Base-by-base conservation (phyloP, 495 filamentous ascomycete genomes). In the Aspergillus olivimuriae region DNA sequence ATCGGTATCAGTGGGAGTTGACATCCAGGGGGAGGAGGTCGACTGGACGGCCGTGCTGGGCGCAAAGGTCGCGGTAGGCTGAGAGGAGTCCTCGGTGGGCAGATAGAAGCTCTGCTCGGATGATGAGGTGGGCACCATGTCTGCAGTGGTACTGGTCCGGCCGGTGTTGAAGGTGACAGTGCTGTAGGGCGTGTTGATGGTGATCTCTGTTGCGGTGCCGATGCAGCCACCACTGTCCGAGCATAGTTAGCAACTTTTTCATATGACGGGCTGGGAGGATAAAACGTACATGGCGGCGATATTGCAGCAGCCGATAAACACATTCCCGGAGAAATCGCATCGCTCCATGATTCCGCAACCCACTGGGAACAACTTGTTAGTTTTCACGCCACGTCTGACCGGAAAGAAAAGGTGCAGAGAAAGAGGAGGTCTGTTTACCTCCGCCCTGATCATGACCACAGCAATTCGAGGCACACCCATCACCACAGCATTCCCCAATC, bases 291-390 rank as follows among this genome's bases (percentile, higher is more conserved):
- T 26, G 0, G 34, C n/a, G 6, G 35, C 16, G 4, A 34, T 47
- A 17, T 14, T 37, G 39, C 45, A 47, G 12, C 45, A 47, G 20
- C 45, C 45, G 38, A 47, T 37, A 15, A 47, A 47, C 1, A 47
- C 45, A 30, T 35, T 47, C 15, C 39, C 38, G 17, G 17, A 9
- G 19, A 47, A 47, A 4, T 47, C n/a, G 31, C 45, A 47, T 6
- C 32, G 37, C 20, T 35, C 31, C 16, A n/a, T n/a, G 4, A 47
- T 8, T 2, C 38, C 31, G 19, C 38, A 41, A 1, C 37, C 38
- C 10, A 41, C 45, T 41, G 8, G 5, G 8, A 28, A n/a, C 1
- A 17, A 26, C 22, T 20, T 1, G 23, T 40, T n/a, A 40, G 20
- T 18, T 1, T 16, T 30, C 1, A 12, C 11, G 18, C 5, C 14